Conservation (phyloP, 768 basidiomycete species). For the Psilocybe cyanescens region DNA sequence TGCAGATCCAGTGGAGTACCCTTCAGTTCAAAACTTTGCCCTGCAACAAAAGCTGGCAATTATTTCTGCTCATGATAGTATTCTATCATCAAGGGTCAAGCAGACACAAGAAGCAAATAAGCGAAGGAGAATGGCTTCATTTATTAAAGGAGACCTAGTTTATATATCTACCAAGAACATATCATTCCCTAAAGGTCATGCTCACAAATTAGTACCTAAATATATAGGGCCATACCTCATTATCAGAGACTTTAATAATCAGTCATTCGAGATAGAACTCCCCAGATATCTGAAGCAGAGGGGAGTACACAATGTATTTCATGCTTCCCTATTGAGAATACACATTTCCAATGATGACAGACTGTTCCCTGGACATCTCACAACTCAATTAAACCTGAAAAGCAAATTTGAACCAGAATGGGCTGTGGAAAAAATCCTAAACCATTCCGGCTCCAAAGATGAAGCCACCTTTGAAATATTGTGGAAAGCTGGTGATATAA, state of each 20-base stretch:
- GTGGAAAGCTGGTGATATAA: conserved; percentile 33
- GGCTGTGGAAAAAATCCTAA: conserved; percentile 26
- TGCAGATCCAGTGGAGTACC: conserved; percentile 1
- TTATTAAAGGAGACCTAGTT: conserved; percentile 6
- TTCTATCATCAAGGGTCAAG: conserved; percentile 27
- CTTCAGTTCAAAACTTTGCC: conserved; percentile 13
- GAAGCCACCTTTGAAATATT: conserved; percentile 27
- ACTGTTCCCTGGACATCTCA: not conserved
- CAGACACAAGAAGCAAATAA: conserved; percentile 31
- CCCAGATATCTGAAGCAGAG: conserved; percentile 3
- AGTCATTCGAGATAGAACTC: conserved; percentile 5
- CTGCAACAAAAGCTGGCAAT: conserved; percentile 20
- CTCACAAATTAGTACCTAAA: conserved; percentile 19
- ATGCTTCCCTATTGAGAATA: conserved; percentile 1
- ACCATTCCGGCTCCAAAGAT: conserved; percentile 22
- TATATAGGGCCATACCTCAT: conserved; percentile 19
- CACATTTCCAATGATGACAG: conserved; percentile 6
- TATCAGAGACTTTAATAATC: conserved; percentile 5
- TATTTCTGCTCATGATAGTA: conserved; percentile 32
- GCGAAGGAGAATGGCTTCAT: conserved; percentile 12
- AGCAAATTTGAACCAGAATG: conserved; percentile 25
- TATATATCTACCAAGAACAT: conserved; percentile 18
- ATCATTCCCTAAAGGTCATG: conserved; percentile 12
- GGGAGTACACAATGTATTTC: not conserved
- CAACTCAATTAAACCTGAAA: conserved; percentile 18